Percentiles rank a stretch among this genome's conserved stretches.
These are phyloP conservation scores for Aegilops umbellulata DNA, from an alignment of 176 grass and related monocot species.

Conservation along the genomic window DNA sequence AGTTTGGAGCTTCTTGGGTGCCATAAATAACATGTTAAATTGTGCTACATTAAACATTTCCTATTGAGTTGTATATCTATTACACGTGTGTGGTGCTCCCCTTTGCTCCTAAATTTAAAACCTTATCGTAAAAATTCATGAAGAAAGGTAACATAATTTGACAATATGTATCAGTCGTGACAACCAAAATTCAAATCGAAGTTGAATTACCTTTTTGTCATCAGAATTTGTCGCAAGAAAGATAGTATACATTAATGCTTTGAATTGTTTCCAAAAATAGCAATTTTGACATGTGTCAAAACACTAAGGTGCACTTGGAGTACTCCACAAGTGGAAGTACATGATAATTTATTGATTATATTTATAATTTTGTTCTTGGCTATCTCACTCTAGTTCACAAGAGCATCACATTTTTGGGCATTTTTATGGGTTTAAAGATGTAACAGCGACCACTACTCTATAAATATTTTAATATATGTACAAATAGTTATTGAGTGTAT, in stretches of 20 bases:
- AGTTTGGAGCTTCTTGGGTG: neutral
- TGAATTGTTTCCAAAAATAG: neutral
- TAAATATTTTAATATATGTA: neutral
- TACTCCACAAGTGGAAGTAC: too few relatives aligned
- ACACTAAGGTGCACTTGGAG: too few relatives aligned
- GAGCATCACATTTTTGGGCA: neutral
- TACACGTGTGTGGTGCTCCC: too few relatives aligned
- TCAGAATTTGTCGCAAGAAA: neutral
- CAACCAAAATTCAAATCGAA: neutral
- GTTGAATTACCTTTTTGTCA: neutral
- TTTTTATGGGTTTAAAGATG: neutral
- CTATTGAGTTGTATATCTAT: neutral
- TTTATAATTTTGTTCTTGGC: neutral
- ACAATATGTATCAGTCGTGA: too few relatives aligned
- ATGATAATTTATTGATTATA: neutral
- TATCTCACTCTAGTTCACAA: neutral
- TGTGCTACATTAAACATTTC: neutral
- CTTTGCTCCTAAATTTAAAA: neutral
- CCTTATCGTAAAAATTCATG: neutral
- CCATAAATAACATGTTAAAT: neutral
- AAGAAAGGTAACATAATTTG: neutral
- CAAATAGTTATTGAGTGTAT: neutral
- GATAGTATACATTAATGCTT: neutral
- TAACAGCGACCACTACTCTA: neutral
- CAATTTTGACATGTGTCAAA: neutral